Evolutionary conservation across 768 basidiomycete genomes (phyloP).

Genomic region (Lactarius sp.): DNA sequence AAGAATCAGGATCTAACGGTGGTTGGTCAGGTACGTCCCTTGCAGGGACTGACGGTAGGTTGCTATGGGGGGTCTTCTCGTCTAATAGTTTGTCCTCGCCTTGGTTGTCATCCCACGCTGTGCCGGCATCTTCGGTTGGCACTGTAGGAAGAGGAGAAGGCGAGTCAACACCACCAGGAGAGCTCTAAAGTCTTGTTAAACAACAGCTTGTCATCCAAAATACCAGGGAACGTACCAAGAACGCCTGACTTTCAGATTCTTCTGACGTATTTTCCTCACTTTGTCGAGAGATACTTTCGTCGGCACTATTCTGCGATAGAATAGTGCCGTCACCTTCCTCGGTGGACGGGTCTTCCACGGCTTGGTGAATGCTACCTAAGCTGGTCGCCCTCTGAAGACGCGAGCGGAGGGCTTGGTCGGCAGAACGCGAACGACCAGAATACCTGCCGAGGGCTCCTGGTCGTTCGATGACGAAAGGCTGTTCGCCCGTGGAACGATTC

Average conservation of each 20-base stretch:
- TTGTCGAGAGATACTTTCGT: background rate
- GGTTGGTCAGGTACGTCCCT: slow-evolving; percentile 31
- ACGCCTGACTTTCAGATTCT: slow-evolving; percentile 1
- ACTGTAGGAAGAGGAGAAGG: slow-evolving; percentile 47
- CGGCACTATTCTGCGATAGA: background rate
- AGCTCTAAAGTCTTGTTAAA: slow-evolving; percentile 1
- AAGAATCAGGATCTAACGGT: slow-evolving; percentile 41
- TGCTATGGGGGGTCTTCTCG: slow-evolving; percentile 52
- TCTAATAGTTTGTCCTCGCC: slow-evolving; percentile 39
- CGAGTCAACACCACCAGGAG: slow-evolving; percentile 39
- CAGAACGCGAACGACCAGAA: slow-evolving; percentile 43
- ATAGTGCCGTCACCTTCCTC: slow-evolving; percentile 1
- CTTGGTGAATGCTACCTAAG: slow-evolving; percentile 29
- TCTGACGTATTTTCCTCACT: background rate
- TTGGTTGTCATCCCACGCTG: slow-evolving; percentile 54
- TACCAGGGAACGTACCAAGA: slow-evolving; percentile 6
- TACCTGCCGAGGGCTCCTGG: slow-evolving; percentile 47
- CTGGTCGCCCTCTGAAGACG: slow-evolving; percentile 35
- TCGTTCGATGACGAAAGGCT: slow-evolving; percentile 60
- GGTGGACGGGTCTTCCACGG: slow-evolving; percentile 1
- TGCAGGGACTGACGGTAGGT: slow-evolving; percentile 45
- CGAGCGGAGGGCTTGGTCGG: slow-evolving; percentile 34
- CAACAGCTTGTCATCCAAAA: background rate
- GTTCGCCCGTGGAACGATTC: slow-evolving; percentile 54
- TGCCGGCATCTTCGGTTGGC: slow-evolving; percentile 50